phyloP scores from a whole-genome alignment of 306 rosid genomes.

The Gynostemma pentaphyllum region DNA sequence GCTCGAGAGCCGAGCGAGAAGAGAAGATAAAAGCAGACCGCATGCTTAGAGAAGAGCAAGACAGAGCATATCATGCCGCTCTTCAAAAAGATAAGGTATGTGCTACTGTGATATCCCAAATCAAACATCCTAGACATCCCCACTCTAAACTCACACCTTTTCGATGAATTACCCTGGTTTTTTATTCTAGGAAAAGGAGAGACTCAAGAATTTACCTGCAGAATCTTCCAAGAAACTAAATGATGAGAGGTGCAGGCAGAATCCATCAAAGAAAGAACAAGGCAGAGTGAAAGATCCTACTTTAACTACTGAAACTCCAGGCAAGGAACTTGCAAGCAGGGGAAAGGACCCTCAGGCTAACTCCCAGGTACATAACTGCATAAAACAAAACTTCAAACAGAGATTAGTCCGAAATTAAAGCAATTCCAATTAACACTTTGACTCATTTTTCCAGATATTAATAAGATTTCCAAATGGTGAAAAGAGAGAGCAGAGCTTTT shows the following conservation, averaged over 20 bases:
- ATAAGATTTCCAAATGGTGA: constrained; percentile 87
- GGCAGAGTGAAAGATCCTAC: constrained; percentile 24
- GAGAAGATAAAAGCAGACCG: constrained; percentile 54
- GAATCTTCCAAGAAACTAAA: constrained; percentile 21
- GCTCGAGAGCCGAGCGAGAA: constrained; percentile 34
- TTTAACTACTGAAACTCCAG: constrained; percentile 16
- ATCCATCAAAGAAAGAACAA: constrained; percentile 12
- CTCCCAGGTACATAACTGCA: constrained; percentile 28
- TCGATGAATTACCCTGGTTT: constrained; percentile 11
- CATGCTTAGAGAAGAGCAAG: constrained; percentile 68
- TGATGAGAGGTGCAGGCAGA: constrained; percentile 29
- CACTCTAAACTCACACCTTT: neutral
- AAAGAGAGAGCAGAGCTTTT: constrained; percentile 59
- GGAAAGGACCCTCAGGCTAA: constrained; percentile 31
- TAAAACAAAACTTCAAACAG: constrained; percentile 1
- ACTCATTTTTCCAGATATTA: constrained; percentile 27
- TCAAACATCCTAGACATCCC: neutral
- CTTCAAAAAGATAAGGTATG: constrained; percentile 51
- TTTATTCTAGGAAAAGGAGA: constrained; percentile 39
- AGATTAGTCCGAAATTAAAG: neutral
- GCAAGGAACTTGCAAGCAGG: constrained; percentile 22
- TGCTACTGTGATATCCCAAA: neutral
- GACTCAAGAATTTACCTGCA: constrained; percentile 17
- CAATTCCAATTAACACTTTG: neutral
- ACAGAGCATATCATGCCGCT: constrained; percentile 63